Percentiles rank a stretch among this genome's conserved stretches.
These are phyloP conservation scores for Kwoniella bestiolae DNA, from an alignment of 768 basidiomycete species.

Conservation along the genomic window DNA sequence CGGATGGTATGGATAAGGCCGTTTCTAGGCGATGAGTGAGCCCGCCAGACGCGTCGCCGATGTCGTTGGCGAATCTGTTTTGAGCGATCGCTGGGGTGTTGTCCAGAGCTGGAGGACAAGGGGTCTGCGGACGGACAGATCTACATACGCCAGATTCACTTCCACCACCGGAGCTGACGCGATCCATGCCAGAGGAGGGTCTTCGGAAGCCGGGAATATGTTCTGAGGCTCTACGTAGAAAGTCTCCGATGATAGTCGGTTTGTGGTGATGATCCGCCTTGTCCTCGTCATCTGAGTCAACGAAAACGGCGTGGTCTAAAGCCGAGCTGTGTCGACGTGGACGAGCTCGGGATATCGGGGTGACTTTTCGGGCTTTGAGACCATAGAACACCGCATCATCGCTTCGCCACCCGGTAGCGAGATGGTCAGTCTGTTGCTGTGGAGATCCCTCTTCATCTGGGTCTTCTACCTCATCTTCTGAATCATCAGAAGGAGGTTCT, in stretches of 20 bases:
- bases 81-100: constrained; percentile 30
- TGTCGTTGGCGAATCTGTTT: constrained; percentile 5
- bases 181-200: constrained; percentile 15
- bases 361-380: constrained; percentile 16
- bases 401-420: constrained; percentile 35
- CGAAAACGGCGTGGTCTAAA: constrained; percentile 19
- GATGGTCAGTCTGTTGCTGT: not conserved
- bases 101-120: constrained; percentile 39
- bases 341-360: constrained; percentile 1
- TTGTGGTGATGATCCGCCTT: constrained; percentile 1
- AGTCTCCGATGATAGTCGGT: constrained; percentile 11
- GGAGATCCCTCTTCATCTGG: not conserved
- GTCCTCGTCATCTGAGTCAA: constrained; percentile 25
- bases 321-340: constrained; percentile 17
- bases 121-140: constrained; percentile 5
- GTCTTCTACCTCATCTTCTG: constrained; percentile 26
- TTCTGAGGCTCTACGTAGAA: constrained; percentile 37
- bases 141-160: constrained; percentile 3
- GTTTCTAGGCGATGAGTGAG: constrained; percentile 24
- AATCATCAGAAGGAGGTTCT: constrained; percentile 1
- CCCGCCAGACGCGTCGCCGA: constrained; percentile 4
- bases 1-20: constrained; percentile 6
- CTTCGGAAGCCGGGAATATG: constrained; percentile 31
- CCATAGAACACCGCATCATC: constrained; percentile 41
- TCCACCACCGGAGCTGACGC: constrained; percentile 5